Percentiles rank a stretch among this genome's conserved stretches.
These are phyloP conservation scores for Prunus fruticosa DNA, from an alignment of 306 rosid genomes.

Conservation along the genomic window DNA sequence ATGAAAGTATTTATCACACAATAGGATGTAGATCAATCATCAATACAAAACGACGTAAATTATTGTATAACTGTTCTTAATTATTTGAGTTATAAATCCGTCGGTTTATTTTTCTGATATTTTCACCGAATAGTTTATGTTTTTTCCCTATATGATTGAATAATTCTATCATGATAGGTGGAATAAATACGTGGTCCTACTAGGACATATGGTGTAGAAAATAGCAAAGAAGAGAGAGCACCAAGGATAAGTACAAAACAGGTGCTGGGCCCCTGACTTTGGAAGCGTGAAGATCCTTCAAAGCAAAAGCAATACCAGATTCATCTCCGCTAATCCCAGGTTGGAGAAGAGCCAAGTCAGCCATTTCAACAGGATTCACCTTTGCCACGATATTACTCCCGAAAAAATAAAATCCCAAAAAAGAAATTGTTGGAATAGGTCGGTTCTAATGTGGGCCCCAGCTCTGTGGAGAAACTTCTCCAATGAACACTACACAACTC, in stretches of 20 bases:
- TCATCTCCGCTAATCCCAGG: not conserved
- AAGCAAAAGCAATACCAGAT: not conserved
- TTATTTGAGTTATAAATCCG: too few relatives aligned
- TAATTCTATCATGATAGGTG: not conserved
- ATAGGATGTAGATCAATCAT: too few relatives aligned
- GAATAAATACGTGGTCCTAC: not conserved
- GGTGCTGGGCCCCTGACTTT: not conserved
- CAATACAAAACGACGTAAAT: too few relatives aligned
- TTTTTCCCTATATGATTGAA: too few relatives aligned
- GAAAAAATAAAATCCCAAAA: too few relatives aligned
- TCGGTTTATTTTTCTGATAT: too few relatives aligned
- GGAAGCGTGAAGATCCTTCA: not conserved
- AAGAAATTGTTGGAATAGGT: too few relatives aligned
- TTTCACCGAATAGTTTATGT: too few relatives aligned
- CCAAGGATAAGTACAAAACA: not conserved
- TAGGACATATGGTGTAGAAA: not conserved
- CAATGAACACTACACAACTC: too few relatives aligned
- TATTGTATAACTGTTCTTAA: fast-evolving
- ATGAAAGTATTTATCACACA: too few relatives aligned
- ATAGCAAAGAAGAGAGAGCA: not conserved
- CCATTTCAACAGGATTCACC: not conserved
- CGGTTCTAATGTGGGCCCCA: not conserved
- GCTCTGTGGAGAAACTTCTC: not conserved
- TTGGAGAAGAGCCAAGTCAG: not conserved
- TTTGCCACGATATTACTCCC: not conserved